Evolutionary conservation across 345 rosid species (phyloP).

Genomic region (Heritiera fomes): DNA sequence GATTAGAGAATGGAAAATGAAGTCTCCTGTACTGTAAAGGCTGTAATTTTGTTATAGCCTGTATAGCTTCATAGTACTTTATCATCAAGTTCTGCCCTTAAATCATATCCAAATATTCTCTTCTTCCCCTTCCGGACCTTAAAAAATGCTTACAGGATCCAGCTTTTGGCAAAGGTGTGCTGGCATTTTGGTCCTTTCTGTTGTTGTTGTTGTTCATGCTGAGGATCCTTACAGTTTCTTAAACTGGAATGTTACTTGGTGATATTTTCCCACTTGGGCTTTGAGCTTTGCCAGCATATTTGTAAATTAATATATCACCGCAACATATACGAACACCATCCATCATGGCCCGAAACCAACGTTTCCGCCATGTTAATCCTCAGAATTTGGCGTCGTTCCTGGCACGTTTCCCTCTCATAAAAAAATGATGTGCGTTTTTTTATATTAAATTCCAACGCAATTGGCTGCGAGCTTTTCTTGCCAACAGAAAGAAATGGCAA

Average conservation of each 20-base stretch:
- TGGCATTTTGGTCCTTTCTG: background rate
- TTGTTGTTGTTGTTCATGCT: constrained; percentile 32
- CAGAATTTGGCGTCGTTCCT: too few species aligned
- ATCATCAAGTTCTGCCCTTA: background rate
- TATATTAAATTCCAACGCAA: too few species aligned
- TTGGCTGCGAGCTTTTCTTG: too few species aligned
- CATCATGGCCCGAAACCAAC: too few species aligned
- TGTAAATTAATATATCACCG: background rate
- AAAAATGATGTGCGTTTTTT: too few species aligned
- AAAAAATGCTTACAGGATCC: background rate
- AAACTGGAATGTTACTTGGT: constrained; percentile 81
- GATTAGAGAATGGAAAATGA: background rate
- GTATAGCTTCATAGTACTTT: background rate
- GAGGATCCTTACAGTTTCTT: constrained; percentile 76
- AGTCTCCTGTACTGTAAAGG: constrained; percentile 1
- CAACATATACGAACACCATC: too few species aligned
- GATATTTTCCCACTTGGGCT: constrained; percentile 70
- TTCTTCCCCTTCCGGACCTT: background rate
- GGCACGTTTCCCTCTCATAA: too few species aligned
- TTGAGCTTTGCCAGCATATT: constrained; percentile 59
- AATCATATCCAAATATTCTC: background rate
- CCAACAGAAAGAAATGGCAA: too few species aligned
- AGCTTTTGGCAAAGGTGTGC: constrained; percentile 2
- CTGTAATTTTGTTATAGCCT: background rate
- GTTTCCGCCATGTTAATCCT: too few species aligned